Evolutionary conservation across 257 asterid genomes (phyloP).

Genomic region (Primulina tabacum): DNA sequence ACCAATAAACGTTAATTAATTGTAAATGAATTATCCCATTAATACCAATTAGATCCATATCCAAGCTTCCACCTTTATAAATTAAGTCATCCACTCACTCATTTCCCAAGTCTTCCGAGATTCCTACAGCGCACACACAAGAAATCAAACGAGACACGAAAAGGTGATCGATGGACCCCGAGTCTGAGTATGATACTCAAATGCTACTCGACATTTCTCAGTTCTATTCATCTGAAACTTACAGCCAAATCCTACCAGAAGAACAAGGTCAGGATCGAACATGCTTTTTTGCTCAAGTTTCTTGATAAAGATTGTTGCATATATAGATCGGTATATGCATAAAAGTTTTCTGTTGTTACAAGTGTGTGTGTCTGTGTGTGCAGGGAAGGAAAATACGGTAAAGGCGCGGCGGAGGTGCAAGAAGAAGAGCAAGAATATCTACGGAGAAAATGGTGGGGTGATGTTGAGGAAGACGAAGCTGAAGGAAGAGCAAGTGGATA

Average conservation of each 20-base stretch:
- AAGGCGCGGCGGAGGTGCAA: conserved; percentile 10
- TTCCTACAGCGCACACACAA: neutral
- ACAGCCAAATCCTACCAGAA: conserved; percentile 31
- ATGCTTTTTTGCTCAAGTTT: conserved; percentile 3
- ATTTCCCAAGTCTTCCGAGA: neutral
- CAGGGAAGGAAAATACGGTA: neutral
- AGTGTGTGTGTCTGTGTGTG: neutral
- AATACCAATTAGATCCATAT: no score
- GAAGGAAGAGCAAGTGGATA: conserved; percentile 59
- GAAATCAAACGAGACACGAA: neutral
- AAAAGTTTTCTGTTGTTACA: neutral
- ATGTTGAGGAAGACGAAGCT: conserved; percentile 70
- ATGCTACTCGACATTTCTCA: conserved; percentile 44
- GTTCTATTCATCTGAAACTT: conserved; percentile 38
- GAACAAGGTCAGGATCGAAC: conserved; percentile 32
- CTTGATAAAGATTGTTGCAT: neutral
- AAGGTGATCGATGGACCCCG: conserved; percentile 25
- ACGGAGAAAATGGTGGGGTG: conserved; percentile 27
- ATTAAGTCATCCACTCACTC: neutral
- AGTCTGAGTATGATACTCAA: conserved; percentile 36
- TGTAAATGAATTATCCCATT: no score
- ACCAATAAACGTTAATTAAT: no score
- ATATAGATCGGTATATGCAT: conserved; percentile 6
- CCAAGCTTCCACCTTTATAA: neutral
- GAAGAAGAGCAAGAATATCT: conserved; percentile 31